Conservation (phyloP, 164 flowering plant genomes). For the Magnolia officinalis region DNA sequence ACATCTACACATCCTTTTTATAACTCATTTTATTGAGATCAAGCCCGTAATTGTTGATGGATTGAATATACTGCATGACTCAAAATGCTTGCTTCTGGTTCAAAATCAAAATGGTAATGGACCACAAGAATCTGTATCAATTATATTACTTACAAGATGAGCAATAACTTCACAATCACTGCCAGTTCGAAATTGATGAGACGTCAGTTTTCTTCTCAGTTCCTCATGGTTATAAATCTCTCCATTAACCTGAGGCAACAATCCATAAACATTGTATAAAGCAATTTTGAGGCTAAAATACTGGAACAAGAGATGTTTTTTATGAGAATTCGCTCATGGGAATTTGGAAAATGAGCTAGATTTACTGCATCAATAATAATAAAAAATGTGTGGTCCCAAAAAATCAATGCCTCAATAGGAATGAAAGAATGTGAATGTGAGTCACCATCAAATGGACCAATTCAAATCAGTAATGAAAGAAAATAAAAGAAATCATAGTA, state of each 20-base stretch:
- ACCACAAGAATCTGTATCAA: not conserved
- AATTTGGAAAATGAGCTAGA: too few relatives aligned
- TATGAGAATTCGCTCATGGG: not conserved
- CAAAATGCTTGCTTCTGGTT: not conserved
- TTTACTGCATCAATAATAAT: too few relatives aligned
- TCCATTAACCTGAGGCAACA: constrained; percentile 67
- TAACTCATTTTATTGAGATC: too few relatives aligned
- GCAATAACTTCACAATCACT: constrained; percentile 99
- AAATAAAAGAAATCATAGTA: too few relatives aligned
- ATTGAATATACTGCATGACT: not conserved
- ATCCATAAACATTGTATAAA: not conserved
- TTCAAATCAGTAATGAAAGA: too few relatives aligned
- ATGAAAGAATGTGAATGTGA: too few relatives aligned
- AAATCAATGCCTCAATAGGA: too few relatives aligned
- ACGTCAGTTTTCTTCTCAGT: constrained; percentile 53
- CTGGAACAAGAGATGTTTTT: not conserved
- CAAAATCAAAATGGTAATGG: not conserved
- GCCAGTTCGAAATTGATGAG: constrained; percentile 78
- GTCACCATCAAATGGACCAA: too few relatives aligned
- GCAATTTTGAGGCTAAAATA: not conserved
- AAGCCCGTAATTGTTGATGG: too few relatives aligned
- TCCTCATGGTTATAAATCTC: constrained; percentile 90
- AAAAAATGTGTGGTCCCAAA: too few relatives aligned
- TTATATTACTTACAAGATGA: constrained; percentile 67
- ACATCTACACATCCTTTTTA: not conserved